Evolutionary conservation across 371 early-diverging fungal species (phyloP), one percentile per base, ranked within the genome.

Genomic region (Dinochytrium kinnereticum): DNA sequence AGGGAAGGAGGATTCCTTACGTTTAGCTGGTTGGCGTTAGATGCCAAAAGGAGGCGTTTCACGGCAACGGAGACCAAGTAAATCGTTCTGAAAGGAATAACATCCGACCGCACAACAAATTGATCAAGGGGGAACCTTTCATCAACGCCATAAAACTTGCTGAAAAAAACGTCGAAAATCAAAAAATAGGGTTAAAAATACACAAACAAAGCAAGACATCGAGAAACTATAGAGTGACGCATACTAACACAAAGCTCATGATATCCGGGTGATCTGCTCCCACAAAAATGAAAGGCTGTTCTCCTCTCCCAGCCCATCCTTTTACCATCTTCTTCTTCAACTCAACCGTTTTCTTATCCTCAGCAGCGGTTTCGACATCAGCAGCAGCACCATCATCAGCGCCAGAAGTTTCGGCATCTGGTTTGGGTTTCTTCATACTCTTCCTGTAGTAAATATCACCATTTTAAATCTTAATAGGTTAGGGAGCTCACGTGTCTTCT

Each of bases 31-130:
- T 79, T 72, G 40, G 90, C 84, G 68, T 92, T 91, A 1, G 84
- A 77, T 2, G 93, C 88, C 71, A 82, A 80, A 65, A 97, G 77
- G 3, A 96, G 82, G 30, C 77, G 66, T 78, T 92, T 92, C 71
- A 95, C 92, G 17, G 92, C 80, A 19, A 85, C 80, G 0, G 94
- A 93, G 15, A 92, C 93, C 78, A 94, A 88, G 80, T 95, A 95
- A 5, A 96, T 78, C 15, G 90, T 91, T 50, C 90, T 90, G 82
- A 90, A 90, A 70, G 84, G 85, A 39, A 86, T 86, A n/a, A 70
- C 33, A n/a, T 65, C 76, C 0, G 82, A 90, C 21, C 98, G 93
- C 19, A 94, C 90, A 55, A 97, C 83, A 79, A 94, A 93, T 55
- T 92, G 94, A 71, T 90, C 89, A 39, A 80, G 80, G 33, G 95